phyloP scores from a whole-genome alignment of 1,139 yeast species.

The Nakaseomyces glabratus region DNA sequence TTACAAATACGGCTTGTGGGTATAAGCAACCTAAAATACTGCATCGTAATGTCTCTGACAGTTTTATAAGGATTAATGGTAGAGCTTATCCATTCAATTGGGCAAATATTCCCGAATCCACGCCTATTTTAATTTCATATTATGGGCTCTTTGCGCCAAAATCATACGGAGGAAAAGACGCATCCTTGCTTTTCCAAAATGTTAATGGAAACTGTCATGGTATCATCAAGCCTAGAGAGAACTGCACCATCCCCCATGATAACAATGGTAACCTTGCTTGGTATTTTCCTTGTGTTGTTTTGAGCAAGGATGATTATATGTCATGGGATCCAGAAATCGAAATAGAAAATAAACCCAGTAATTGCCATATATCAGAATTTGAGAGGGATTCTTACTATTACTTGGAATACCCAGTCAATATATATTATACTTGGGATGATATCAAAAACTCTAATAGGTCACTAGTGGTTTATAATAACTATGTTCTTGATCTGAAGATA shows the following conservation, averaged over 20 bases:
- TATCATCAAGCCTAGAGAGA: conserved; percentile 59
- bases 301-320: conserved; percentile 51
- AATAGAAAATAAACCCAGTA: conserved; percentile 27
- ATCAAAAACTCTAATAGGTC: conserved; percentile 60
- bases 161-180: conserved; percentile 82
- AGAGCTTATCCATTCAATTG: conserved; percentile 49
- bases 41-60: conserved; percentile 29
- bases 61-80: conserved; percentile 72
- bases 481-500: conserved; percentile 71
- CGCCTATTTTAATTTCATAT: conserved; percentile 44
- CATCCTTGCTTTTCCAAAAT: conserved; percentile 82
- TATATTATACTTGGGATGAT: conserved; percentile 87
- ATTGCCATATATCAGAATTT: conserved; percentile 69
- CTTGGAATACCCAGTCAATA: conserved; percentile 58
- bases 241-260: conserved; percentile 60
- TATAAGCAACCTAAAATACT: conserved; percentile 21
- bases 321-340: neutral
- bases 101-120: neutral
- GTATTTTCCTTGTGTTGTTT: conserved; percentile 88
- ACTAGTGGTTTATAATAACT: conserved; percentile 79
- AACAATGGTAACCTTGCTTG: conserved; percentile 66
- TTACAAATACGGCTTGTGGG: conserved; percentile 77
- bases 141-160: conserved; percentile 56
- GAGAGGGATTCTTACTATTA: conserved; percentile 65
- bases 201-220: conserved; percentile 90